Conservation (phyloP, 768 basidiomycete genomes). For the Piloderma croceum region DNA sequence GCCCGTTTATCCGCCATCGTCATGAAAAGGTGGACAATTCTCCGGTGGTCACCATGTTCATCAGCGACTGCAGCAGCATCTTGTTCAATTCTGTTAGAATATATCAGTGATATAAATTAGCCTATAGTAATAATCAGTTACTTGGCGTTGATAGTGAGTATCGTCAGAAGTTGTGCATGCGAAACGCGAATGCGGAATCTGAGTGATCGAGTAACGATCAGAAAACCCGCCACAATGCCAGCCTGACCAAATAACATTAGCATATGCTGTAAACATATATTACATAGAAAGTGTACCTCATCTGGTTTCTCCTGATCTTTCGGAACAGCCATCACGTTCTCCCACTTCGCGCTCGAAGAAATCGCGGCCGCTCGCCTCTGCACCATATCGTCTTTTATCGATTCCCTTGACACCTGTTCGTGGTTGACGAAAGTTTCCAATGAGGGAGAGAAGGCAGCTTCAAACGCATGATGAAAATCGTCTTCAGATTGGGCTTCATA, state of each 20-base stretch:
- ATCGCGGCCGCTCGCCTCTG: conserved; percentile 14
- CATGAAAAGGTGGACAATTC: conserved; percentile 32
- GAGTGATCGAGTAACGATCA: conserved; percentile 34
- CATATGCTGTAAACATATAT: neutral
- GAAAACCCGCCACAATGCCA: conserved; percentile 34
- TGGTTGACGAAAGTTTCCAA: conserved; percentile 33
- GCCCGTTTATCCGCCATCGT: conserved; percentile 26
- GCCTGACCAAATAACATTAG: conserved; percentile 19
- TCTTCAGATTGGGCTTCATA: conserved; percentile 17
- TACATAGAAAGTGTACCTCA: neutral
- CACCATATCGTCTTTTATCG: conserved; percentile 24
- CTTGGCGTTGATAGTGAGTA: conserved; percentile 37
- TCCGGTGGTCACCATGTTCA: conserved; percentile 15
- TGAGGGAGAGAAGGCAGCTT: conserved; percentile 25
- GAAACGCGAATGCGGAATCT: conserved; percentile 36
- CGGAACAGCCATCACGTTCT: conserved; percentile 27
- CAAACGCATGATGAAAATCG: conserved; percentile 17
- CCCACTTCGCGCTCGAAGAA: conserved; percentile 29
- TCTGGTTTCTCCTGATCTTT: conserved; percentile 8
- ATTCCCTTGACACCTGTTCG: conserved; percentile 15
- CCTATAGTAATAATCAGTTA: conserved; percentile 10
- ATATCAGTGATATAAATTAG: neutral
- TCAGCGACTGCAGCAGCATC: conserved; percentile 12
- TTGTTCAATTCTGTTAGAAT: conserved; percentile 20
- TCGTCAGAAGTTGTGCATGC: conserved; percentile 30